Conservation (phyloP, 306 rosid genomes). For the Cicer pinnatifidum region DNA sequence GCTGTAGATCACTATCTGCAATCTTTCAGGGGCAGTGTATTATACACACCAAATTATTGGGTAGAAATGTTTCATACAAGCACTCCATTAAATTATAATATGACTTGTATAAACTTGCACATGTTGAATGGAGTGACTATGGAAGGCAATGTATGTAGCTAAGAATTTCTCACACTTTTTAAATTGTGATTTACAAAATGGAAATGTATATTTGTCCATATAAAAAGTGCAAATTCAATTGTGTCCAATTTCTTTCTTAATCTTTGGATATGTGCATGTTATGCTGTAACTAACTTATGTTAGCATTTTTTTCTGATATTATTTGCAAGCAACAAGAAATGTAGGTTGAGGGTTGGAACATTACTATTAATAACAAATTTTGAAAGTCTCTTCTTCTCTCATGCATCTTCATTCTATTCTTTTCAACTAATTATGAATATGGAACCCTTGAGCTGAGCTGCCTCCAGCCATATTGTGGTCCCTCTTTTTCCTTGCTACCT, state of each 20-base stretch:
- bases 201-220: constrained; percentile 7
- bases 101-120: constrained; percentile 18
- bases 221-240: constrained; percentile 8
- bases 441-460: background rate
- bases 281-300: too few relatives aligned
- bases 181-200: constrained; percentile 13
- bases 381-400: background rate
- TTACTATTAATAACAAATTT: background rate
- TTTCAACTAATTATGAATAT: too few relatives aligned
- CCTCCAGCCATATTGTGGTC: constrained; percentile 14
- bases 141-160: constrained; percentile 11
- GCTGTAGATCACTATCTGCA: constrained; percentile 10
- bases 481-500: background rate
- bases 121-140: constrained; percentile 37
- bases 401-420: background rate
- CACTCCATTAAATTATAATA: constrained; percentile 31
- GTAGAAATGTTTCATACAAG: constrained; percentile 19
- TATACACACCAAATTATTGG: background rate
- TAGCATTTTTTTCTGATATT: too few relatives aligned
- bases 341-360: too few relatives aligned
- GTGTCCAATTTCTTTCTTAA: background rate
- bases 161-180: constrained; percentile 11
- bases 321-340: too few relatives aligned
- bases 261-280: background rate
- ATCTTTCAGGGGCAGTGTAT: constrained; percentile 5